Conservation (phyloP, 208 protist species). For the Naegleria lovaniensis region DNA sequence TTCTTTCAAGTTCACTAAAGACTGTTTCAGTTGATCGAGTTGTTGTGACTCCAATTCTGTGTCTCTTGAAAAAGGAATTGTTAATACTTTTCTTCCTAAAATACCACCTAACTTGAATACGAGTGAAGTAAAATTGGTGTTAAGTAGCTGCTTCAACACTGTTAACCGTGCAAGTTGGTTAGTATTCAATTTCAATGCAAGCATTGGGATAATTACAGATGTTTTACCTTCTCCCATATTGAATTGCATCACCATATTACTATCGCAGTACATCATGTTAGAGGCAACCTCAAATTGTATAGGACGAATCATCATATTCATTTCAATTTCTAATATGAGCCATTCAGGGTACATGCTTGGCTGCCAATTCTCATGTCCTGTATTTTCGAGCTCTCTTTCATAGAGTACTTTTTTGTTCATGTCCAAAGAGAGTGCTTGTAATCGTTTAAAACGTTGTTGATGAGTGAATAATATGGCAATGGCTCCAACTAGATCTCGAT, state of each 20-base stretch:
- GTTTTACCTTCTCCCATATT: constrained; percentile 26
- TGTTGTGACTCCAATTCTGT: background rate
- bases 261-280: background rate
- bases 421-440: background rate
- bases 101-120: background rate
- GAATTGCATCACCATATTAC: background rate
- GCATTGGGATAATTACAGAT: constrained; percentile 15
- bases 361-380: background rate
- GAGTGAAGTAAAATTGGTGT: background rate
- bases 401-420: background rate
- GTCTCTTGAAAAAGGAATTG: background rate
- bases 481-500: background rate
- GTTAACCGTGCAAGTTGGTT: background rate
- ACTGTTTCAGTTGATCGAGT: background rate
- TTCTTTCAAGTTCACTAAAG: background rate
- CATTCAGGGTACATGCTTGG: background rate
- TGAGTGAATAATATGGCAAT: background rate
- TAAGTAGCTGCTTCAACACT: background rate
- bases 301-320: background rate
- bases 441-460: background rate
- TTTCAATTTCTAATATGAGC: background rate
- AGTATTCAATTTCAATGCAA: background rate
- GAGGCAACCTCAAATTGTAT: background rate
- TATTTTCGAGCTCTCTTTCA: background rate
- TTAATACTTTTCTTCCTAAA: background rate